Evolutionary conservation across 768 basidiomycete species (phyloP), one percentile per base, ranked within the genome.

Genomic region (Exidia glandulosa): DNA sequence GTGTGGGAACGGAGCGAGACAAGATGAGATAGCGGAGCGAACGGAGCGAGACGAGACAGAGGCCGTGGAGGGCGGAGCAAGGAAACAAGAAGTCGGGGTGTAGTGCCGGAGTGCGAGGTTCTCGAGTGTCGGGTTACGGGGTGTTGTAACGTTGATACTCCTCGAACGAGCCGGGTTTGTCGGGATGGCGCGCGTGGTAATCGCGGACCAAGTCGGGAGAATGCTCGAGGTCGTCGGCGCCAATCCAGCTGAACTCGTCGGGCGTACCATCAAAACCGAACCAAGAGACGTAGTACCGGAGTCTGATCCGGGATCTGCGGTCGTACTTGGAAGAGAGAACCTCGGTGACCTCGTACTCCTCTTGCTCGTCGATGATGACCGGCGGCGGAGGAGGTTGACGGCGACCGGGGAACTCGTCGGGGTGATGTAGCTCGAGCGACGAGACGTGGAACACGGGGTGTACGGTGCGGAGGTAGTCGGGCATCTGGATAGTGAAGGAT

Each of bases 401-500:
- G 7, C 50, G 30, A 6, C 27, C 33, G 7, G 19, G 23, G n/a
- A 57, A 29, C 7, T 33, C 32, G 25, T 57, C 30, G 7, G 56
- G 32, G 14, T 9, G 25, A 14, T 6, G 9, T 9, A 32, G 56
- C n/a, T 57, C 56, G 56, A 57, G 56, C 56, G 32, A 32, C 6
- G 56, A 33, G 56, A 57, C 29, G 36, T 68, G 65, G 59, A 67
- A 67, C 3, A 66, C 57, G 2, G 66, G 66, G 52, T 68, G 65
- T 1, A 70, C 61, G 23, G 59, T 25, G 19, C 50, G 25, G 36
- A 69, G 59, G 23, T 58, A 59, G 52, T 67, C 56, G 6, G 63
- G 69, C 3, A 70, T 62, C 13, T 59, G 48, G 57, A 68, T 56
- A 30, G 62, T 66, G 58, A 62, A 67, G 23, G 66, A 68, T 27